Evolutionary conservation across 2,329 filamentous ascomycete genomes (phyloP).

Genomic region (Phialophora chinensis): DNA sequence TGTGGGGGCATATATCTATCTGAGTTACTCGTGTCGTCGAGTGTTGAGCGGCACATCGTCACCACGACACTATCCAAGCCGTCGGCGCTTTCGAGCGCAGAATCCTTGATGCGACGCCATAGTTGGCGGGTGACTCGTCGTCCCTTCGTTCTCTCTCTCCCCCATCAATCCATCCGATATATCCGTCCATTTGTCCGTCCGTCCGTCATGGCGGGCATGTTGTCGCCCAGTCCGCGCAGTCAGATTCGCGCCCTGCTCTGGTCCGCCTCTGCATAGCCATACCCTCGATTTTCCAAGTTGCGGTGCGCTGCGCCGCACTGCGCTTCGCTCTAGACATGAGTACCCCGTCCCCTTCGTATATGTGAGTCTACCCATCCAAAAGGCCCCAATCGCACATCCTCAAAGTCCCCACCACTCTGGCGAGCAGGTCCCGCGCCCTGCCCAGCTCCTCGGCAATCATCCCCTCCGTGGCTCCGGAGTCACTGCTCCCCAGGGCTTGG

Average conservation of each 20-base stretch:
- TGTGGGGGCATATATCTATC: background rate
- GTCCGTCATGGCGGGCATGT: background rate
- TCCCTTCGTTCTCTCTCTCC: background rate
- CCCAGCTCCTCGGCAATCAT: constrained; percentile 68
- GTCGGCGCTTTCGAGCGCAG: background rate
- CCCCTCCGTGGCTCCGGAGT: constrained; percentile 3
- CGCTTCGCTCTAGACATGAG: background rate
- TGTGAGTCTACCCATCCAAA: constrained; percentile 56
- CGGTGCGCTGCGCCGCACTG: too few species aligned
- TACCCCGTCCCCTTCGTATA: background rate
- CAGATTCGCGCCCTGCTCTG: background rate
- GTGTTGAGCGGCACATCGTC: background rate
- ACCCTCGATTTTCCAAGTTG: background rate
- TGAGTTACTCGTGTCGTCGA: background rate
- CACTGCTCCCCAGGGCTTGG: constrained; percentile 40
- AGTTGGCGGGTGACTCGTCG: background rate
- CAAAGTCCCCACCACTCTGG: constrained; percentile 71
- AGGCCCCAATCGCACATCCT: constrained; percentile 81
- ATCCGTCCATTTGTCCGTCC: background rate
- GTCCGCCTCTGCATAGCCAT: background rate
- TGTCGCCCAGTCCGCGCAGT: background rate
- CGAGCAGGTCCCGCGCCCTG: constrained; percentile 45
- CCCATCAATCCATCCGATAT: background rate
- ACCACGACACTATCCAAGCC: background rate
- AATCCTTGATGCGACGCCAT: background rate